phyloP scores from a whole-genome alignment of 2,329 filamentous ascomycete species.

The Diplodia sapinea region DNA sequence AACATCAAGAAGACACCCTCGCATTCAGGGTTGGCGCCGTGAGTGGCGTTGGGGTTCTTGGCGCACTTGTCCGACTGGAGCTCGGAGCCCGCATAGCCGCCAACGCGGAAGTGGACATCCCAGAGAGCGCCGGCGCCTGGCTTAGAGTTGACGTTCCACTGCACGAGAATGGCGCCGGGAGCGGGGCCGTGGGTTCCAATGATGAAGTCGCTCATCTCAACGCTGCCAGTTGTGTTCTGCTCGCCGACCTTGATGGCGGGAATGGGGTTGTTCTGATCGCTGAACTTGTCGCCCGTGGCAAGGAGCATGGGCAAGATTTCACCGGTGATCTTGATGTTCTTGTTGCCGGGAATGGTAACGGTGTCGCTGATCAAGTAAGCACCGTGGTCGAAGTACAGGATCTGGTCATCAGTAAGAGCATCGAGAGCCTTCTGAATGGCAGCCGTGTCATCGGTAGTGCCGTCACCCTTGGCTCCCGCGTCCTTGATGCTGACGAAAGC shows the following conservation, averaged over 20 bases:
- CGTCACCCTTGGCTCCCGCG: constrained; percentile 85
- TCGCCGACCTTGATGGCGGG: constrained; percentile 87
- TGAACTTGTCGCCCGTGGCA: constrained; percentile 76
- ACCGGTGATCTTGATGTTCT: constrained; percentile 84
- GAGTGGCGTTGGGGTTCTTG: constrained; percentile 72
- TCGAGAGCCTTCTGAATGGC: constrained; percentile 82
- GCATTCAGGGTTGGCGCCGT: constrained; percentile 68
- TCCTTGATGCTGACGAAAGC: constrained; percentile 84
- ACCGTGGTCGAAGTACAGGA: constrained; percentile 70
- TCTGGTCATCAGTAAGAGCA: constrained; percentile 64
- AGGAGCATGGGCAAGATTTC: constrained; percentile 92
- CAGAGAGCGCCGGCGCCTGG: constrained; percentile 79
- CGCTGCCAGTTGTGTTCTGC: constrained; percentile 74
- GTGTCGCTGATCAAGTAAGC: constrained; percentile 67
- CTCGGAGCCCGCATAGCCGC: constrained; percentile 81
- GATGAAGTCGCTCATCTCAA: constrained; percentile 88
- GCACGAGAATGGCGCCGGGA: constrained; percentile 85
- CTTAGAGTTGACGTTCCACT: constrained; percentile 82
- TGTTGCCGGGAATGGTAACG: constrained; percentile 62
- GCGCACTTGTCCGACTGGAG: constrained; percentile 79
- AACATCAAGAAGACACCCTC: constrained; percentile 72
- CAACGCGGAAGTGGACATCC: constrained; percentile 95
- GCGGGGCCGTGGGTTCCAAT: constrained; percentile 83
- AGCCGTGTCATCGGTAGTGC: constrained; percentile 81
- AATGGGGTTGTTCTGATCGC: constrained; percentile 74